These are phyloP conservation scores for Aschersonia sp. DNA, from an alignment of 2,329 filamentous ascomycete species.

Conservation along the genomic window DNA sequence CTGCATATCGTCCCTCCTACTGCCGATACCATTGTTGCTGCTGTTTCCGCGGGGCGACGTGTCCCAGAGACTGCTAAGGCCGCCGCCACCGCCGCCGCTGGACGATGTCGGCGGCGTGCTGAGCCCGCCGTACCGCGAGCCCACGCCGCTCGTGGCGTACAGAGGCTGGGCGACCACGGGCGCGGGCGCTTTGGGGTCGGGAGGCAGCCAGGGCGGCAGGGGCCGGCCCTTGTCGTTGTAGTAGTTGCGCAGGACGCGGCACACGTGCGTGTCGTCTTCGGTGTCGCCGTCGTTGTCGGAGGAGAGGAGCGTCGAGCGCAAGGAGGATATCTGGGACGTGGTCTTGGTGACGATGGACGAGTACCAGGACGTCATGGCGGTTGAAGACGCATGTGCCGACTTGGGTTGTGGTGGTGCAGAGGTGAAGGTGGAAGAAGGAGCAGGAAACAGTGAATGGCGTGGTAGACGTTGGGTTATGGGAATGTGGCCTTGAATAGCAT, in stretches of 20 bases:
- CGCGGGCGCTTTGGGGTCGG: conserved; percentile 60
- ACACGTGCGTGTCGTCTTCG: conserved; percentile 88
- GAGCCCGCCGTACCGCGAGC: conserved; percentile 38
- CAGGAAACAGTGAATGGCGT: too few species aligned
- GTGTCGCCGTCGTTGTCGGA: conserved; percentile 55
- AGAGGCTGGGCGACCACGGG: conserved; percentile 36
- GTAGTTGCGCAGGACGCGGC: conserved; percentile 81
- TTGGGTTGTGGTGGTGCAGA: neutral
- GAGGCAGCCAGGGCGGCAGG: conserved; percentile 77
- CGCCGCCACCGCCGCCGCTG: conserved; percentile 8
- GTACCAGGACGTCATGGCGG: conserved; percentile 59
- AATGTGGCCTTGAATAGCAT: too few species aligned
- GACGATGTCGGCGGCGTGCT: conserved; percentile 10
- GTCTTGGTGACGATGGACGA: conserved; percentile 55
- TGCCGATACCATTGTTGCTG: conserved; percentile 24
- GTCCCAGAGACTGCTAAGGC: conserved; percentile 45
- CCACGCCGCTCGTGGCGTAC: conserved; percentile 31
- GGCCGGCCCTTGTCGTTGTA: conserved; percentile 76
- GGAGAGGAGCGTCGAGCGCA: conserved; percentile 54
- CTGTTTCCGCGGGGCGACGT: conserved; percentile 17
- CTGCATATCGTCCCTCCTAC: too few species aligned
- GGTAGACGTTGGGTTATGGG: too few species aligned
- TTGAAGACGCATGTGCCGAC: neutral
- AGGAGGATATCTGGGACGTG: conserved; percentile 48
- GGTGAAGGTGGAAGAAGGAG: neutral